These are phyloP conservation scores for Wickerhamiella vanderwaltii DNA, from an alignment of 805 yeast genomes.

Conservation along the genomic window DNA sequence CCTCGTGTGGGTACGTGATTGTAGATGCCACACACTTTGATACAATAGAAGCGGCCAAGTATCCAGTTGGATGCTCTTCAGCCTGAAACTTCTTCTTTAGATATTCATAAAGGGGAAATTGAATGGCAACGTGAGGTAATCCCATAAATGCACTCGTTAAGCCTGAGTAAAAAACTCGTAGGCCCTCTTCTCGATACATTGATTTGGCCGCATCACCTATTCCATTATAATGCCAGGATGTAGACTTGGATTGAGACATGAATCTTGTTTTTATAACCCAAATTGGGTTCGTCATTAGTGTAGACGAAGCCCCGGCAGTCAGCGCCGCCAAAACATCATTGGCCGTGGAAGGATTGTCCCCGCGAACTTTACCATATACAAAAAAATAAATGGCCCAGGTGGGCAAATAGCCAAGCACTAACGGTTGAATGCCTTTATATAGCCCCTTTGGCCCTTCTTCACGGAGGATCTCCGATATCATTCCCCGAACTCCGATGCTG, in stretches of 20 bases:
- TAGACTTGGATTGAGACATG: conserved; percentile 44
- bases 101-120: conserved; percentile 85
- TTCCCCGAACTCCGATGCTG: conserved; percentile 31
- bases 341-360: not conserved
- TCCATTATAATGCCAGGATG: conserved; percentile 47
- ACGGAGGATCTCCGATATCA: conserved; percentile 48
- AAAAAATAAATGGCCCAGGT: conserved; percentile 96
- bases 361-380: conserved; percentile 49
- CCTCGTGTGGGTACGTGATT: conserved; percentile 91
- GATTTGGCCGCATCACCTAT: conserved; percentile 72
- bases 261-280: conserved; percentile 96
- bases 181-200: conserved; percentile 72
- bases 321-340: conserved; percentile 43
- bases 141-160: conserved; percentile 85
- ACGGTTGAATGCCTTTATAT: conserved; percentile 87
- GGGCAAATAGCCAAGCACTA: conserved; percentile 85
- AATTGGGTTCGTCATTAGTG: conserved; percentile 71
- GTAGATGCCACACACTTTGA: conserved; percentile 84
- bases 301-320: conserved; percentile 78
- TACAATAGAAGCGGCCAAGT: conserved; percentile 56
- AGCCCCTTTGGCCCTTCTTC: conserved; percentile 80
- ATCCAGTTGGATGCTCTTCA: conserved; percentile 27
- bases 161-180: conserved; percentile 75
- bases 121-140: conserved; percentile 84
- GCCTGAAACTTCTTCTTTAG: conserved; percentile 36